Evolutionary conservation across 1,139 yeast genomes (phyloP).

Genomic region (Protomyces arabidopsidicola): DNA sequence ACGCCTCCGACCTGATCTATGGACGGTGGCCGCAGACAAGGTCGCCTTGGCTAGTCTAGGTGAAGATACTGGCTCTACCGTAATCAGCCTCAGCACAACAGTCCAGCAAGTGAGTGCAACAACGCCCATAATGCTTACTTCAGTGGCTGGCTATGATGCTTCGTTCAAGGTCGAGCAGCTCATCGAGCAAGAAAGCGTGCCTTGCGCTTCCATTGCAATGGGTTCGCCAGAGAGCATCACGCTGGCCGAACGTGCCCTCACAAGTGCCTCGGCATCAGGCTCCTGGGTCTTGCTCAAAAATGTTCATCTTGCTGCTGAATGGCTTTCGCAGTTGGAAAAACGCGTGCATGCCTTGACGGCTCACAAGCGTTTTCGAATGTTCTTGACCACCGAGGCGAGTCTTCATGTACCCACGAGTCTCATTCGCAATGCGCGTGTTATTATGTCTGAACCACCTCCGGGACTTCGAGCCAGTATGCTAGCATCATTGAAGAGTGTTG

Average conservation of each 20-base stretch:
- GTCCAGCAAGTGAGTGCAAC: constrained; percentile 17
- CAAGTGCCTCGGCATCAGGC: constrained; percentile 47
- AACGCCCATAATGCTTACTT: constrained; percentile 52
- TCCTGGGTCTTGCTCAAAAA: constrained; percentile 74
- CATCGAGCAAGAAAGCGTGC: constrained; percentile 39
- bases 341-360: constrained; percentile 40
- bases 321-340: constrained; percentile 57
- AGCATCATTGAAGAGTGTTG: constrained; percentile 40
- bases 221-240: constrained; percentile 68
- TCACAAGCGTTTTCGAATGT: constrained; percentile 47
- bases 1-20: constrained; percentile 34
- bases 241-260: constrained; percentile 55
- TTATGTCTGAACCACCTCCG: constrained; percentile 58
- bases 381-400: constrained; percentile 55
- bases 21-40: constrained; percentile 30
- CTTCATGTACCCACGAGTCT: constrained; percentile 55
- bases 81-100: constrained; percentile 7
- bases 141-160: constrained; percentile 65
- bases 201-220: constrained; percentile 55
- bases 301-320: constrained; percentile 61
- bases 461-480: constrained; percentile 53
- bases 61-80: neutral
- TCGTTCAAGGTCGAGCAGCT: constrained; percentile 51
- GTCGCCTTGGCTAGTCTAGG: constrained; percentile 1
- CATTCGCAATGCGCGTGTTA: constrained; percentile 49